A percentile compares a stretch with the other conserved stretches of the same genome.
Evolutionary conservation across 495 filamentous ascomycete species (phyloP).

Genomic region (Tuber microsphaerosporum): DNA sequence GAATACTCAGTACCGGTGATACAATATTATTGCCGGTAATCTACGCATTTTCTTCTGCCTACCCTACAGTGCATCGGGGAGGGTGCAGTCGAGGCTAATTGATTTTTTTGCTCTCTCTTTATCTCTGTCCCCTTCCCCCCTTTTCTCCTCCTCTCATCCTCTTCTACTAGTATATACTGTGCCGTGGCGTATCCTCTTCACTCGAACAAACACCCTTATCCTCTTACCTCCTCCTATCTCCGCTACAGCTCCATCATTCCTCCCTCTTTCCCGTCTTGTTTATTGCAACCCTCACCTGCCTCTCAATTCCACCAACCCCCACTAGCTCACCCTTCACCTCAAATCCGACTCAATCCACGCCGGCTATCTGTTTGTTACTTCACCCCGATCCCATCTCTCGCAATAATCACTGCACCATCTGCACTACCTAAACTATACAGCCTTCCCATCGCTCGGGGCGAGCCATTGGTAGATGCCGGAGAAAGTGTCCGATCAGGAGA

Average conservation of each 20-base stretch:
- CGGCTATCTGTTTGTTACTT: background rate
- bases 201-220: background rate
- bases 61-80: background rate
- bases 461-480: slow-evolving; percentile 34
- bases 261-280: background rate
- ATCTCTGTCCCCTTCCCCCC: background rate
- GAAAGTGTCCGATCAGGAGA: slow-evolving; percentile 21
- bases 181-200: background rate
- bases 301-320: background rate
- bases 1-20: background rate
- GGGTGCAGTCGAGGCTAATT: background rate
- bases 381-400: background rate
- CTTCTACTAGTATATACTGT: background rate
- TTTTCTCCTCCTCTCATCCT: background rate
- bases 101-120: background rate
- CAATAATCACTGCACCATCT: background rate
- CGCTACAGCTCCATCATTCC: background rate
- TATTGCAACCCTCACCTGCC: background rate
- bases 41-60: background rate
- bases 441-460: slow-evolving; percentile 6
- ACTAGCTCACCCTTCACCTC: background rate
- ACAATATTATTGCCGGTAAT: background rate
- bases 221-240: background rate
- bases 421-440: background rate
- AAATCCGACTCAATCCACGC: background rate